Percentiles rank a stretch among this genome's conserved stretches.
Evolutionary conservation across 768 basidiomycete species (phyloP).

Genomic region (Suillus paluster): DNA sequence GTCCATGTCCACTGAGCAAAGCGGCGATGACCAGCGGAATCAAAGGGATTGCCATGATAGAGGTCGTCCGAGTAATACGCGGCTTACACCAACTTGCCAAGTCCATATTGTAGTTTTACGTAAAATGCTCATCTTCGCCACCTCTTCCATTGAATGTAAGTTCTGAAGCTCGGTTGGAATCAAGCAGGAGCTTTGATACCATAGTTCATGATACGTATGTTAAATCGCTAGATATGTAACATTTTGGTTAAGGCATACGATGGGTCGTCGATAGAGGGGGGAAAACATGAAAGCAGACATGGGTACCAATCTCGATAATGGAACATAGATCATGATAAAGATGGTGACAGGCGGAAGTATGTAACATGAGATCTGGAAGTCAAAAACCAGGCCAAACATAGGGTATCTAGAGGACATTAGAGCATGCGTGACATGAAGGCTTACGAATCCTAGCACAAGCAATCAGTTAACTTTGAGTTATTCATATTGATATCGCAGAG

Average conservation of each 20-base stretch:
- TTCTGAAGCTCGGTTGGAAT: neutral
- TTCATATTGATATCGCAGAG: neutral
- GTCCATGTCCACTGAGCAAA: constrained; percentile 68
- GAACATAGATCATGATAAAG: neutral
- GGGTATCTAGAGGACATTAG: neutral
- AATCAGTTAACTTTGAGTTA: neutral
- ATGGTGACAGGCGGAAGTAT: neutral
- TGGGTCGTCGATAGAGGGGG: too few species aligned
- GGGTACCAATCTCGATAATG: neutral
- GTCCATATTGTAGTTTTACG: neutral
- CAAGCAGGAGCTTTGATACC: neutral
- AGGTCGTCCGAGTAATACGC: neutral
- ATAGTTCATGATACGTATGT: constrained; percentile 1
- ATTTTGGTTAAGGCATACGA: neutral
- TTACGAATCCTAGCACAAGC: neutral
- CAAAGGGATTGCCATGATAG: constrained; percentile 30
- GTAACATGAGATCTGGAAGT: neutral
- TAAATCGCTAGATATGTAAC: neutral
- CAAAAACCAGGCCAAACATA: neutral
- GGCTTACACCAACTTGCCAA: neutral
- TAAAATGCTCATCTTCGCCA: neutral
- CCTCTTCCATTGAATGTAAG: neutral
- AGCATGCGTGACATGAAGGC: neutral
- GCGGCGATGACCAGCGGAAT: constrained; percentile 53
- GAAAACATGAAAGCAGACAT: neutral